Percentiles rank a stretch among this genome's conserved stretches.
These are phyloP conservation scores for Talaromyces sp. DNA, from an alignment of 2,329 filamentous ascomycete genomes.

Conservation along the genomic window DNA sequence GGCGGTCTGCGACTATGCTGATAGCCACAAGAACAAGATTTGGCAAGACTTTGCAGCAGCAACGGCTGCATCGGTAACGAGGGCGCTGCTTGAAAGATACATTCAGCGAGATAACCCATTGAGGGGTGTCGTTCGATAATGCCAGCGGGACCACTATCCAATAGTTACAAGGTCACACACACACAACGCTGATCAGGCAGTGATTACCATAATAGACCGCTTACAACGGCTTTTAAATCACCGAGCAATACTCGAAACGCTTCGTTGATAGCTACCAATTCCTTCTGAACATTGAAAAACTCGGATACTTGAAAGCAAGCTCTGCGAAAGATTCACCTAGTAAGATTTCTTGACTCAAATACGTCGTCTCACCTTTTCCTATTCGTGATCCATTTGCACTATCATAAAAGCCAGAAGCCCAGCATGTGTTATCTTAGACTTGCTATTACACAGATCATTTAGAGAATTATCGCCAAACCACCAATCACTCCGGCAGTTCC, in stretches of 20 bases:
- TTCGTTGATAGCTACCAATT: too few relatives aligned
- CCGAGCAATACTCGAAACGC: too few relatives aligned
- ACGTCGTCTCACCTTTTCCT: not conserved
- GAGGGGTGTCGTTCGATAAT: not conserved
- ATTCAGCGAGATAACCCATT: not conserved
- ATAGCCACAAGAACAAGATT: constrained; percentile 12
- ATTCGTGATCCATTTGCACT: not conserved
- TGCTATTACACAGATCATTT: not conserved
- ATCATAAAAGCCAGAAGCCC: not conserved
- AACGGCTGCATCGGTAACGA: constrained; percentile 11
- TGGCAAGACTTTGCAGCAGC: constrained; percentile 9
- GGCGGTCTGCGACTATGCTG: constrained; percentile 15
- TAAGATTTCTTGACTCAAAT: not conserved
- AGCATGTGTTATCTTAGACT: not conserved
- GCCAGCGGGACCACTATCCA: not conserved
- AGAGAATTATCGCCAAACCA: constrained; percentile 1
- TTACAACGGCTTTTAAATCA: not conserved
- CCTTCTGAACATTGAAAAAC: too few relatives aligned
- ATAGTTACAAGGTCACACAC: not conserved
- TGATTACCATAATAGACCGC: not conserved
- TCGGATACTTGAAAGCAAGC: too few relatives aligned
- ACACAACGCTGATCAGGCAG: not conserved
- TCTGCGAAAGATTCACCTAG: too few relatives aligned
- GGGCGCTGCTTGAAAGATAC: constrained; percentile 11
- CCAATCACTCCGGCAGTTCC: constrained; percentile 1